Evolutionary conservation across 139 green algal genomes (phyloP).

Genomic region (Haematococcus lacustris): DNA sequence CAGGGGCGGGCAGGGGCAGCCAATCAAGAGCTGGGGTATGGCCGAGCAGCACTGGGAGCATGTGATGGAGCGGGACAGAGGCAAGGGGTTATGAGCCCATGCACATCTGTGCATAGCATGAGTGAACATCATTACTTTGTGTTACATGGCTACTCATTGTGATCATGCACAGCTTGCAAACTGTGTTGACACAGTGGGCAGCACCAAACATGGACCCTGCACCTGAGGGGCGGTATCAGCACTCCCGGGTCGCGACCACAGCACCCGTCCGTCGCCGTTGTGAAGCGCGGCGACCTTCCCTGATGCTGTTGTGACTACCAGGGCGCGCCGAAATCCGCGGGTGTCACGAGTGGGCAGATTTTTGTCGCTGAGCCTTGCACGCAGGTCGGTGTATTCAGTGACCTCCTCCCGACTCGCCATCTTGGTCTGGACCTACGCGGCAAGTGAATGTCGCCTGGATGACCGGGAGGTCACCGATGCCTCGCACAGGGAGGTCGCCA

Average conservation of each 20-base stretch:
- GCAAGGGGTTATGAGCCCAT: too few relatives aligned
- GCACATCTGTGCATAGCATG: not conserved
- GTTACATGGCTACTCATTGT: too few relatives aligned
- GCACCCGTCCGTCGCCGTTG: conserved; percentile 74
- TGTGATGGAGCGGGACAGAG: too few relatives aligned
- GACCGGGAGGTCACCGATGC: too few relatives aligned
- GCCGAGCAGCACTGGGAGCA: not conserved
- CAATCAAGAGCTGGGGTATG: not conserved
- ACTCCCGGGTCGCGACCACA: conserved; percentile 57
- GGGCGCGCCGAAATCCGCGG: conserved; percentile 36
- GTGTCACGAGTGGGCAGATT: conserved; percentile 24
- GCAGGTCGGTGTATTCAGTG: conserved; percentile 18
- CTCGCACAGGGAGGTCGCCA: too few relatives aligned
- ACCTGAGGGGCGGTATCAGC: not conserved
- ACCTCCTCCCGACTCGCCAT: conserved; percentile 22
- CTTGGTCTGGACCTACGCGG: conserved; percentile 28
- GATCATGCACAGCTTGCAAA: not conserved
- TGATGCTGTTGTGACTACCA: not conserved
- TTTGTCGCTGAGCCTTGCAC: conserved; percentile 1
- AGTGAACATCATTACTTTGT: too few relatives aligned
- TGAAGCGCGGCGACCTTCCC: conserved; percentile 79
- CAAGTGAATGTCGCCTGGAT: too few relatives aligned
- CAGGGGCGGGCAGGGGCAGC: not conserved
- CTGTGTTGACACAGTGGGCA: not conserved
- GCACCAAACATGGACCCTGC: not conserved